Percentiles rank a stretch among this genome's conserved stretches.
phyloP scores from a whole-genome alignment of 805 yeast genomes.

The Hagleromyces aurorensis region DNA sequence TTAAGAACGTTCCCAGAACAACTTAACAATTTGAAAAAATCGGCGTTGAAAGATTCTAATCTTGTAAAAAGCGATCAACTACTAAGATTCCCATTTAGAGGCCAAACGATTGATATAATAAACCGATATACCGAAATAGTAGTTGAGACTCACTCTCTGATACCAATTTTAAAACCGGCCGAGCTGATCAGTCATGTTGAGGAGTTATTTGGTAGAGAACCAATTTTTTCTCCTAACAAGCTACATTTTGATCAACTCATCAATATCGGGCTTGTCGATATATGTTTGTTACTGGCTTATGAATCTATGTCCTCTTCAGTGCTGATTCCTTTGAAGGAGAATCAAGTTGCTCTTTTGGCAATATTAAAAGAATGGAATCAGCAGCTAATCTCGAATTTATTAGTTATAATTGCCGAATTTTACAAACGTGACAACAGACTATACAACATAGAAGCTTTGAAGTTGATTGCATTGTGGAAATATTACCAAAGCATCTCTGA shows the following conservation, averaged over 20 bases:
- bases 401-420: conserved; percentile 15
- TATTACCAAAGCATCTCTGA: conserved; percentile 12
- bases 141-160: conserved; percentile 15
- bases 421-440: conserved; percentile 12
- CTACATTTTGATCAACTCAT: conserved; percentile 17
- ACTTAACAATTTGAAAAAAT: conserved; percentile 10
- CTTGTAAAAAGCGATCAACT: conserved; percentile 6
- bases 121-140: conserved; percentile 16
- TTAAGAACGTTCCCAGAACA: conserved; percentile 11
- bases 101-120: conserved; percentile 13
- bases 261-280: conserved; percentile 15
- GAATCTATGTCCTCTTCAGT: conserved; percentile 26
- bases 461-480: conserved; percentile 19
- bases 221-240: conserved; percentile 13
- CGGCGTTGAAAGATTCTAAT: conserved; percentile 6
- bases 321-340: conserved; percentile 22
- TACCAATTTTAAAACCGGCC: conserved; percentile 23
- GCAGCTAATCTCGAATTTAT: conserved; percentile 12
- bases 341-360: conserved; percentile 13
- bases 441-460: conserved; percentile 14
- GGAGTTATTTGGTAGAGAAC: conserved; percentile 16
- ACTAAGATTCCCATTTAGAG: conserved; percentile 17
- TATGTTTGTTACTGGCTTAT: conserved; percentile 20
- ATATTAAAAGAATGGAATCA: conserved; percentile 11
- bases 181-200: conserved; percentile 17